A percentile compares a stretch with the other conserved stretches of the same genome.
Conservation (phyloP, 192 early-diverging fungal genomes). For the Gryganskiella cystojenkinii region DNA sequence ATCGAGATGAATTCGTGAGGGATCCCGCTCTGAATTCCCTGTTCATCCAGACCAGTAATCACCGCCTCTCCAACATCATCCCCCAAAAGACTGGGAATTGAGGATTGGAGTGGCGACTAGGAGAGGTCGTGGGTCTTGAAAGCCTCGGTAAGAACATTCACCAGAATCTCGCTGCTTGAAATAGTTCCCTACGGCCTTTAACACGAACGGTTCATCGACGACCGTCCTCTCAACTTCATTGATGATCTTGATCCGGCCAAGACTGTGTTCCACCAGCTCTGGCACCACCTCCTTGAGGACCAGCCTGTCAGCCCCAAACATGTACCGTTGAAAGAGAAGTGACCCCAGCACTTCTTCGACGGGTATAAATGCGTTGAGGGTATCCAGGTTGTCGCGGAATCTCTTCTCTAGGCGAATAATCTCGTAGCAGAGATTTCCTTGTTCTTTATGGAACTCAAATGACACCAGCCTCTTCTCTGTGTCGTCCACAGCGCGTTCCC, state of each 20-base stretch:
- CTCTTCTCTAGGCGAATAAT: neutral
- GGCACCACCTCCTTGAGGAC: slow-evolving; percentile 7
- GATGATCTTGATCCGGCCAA: slow-evolving; percentile 20
- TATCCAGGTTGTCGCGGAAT: neutral
- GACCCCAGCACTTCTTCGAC: slow-evolving; percentile 10
- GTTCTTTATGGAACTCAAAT: neutral
- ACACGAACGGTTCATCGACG: slow-evolving; percentile 16
- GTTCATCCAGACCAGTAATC: slow-evolving; percentile 20
- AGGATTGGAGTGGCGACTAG: slow-evolving; percentile 1
- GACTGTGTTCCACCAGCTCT: slow-evolving; percentile 12
- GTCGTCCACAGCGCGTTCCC: slow-evolving; percentile 5
- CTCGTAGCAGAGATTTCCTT: slow-evolving; percentile 7
- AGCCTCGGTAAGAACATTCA: slow-evolving; percentile 5
- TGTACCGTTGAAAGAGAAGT: slow-evolving; percentile 19
- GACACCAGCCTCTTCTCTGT: slow-evolving; percentile 9
- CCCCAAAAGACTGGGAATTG: slow-evolving; percentile 2
- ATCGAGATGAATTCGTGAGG: slow-evolving; percentile 12
- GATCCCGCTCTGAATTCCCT: slow-evolving; percentile 6
- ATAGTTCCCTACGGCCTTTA: slow-evolving; percentile 18
- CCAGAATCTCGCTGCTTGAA: slow-evolving; percentile 8
- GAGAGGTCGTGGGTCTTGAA: slow-evolving; percentile 6
- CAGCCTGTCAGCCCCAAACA: slow-evolving; percentile 14
- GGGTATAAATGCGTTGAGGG: neutral
- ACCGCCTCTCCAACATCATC: neutral
- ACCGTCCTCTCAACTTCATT: slow-evolving; percentile 3